Conservation (phyloP, 495 filamentous ascomycete genomes). For the Aspergillus ellipticus region DNA sequence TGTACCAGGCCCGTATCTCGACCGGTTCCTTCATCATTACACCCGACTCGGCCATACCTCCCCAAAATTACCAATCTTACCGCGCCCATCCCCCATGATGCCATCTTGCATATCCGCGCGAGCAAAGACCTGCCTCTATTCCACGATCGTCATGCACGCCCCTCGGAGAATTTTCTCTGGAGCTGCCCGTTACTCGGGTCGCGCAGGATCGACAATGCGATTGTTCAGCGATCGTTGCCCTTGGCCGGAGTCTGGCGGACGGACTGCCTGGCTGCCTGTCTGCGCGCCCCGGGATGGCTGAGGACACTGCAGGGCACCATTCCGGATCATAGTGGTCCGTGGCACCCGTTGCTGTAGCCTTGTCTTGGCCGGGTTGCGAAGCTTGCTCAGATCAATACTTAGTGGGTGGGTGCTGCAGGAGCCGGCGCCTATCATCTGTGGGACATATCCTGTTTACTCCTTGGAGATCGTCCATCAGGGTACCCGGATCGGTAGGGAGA, state of each 20-base stretch:
- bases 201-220: constrained; percentile 13
- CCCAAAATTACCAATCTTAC: too few species aligned
- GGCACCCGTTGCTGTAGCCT: neutral
- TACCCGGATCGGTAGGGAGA: too few species aligned
- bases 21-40: neutral
- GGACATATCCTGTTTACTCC: neutral
- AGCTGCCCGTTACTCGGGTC: constrained; percentile 2
- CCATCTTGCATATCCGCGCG: constrained; percentile 3
- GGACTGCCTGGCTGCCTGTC: neutral
- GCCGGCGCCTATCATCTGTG: neutral
- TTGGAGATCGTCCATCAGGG: too few species aligned
- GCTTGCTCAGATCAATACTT: neutral
- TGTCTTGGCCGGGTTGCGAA: neutral
- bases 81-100: constrained; percentile 4
- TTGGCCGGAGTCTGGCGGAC: too few species aligned
- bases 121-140: neutral
- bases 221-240: constrained; percentile 2
- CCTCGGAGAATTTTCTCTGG: constrained; percentile 11
- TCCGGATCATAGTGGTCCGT: constrained; percentile 6
- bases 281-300: neutral
- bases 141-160: neutral
- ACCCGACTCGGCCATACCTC: too few species aligned
- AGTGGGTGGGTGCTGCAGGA: neutral
- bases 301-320: neutral
- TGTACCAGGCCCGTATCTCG: too few species aligned